A percentile compares a stretch with the other conserved stretches of the same genome.
phyloP scores from a whole-genome alignment of 192 early-diverging fungal genomes.

The Jimgerdemannia lactiflua region DNA sequence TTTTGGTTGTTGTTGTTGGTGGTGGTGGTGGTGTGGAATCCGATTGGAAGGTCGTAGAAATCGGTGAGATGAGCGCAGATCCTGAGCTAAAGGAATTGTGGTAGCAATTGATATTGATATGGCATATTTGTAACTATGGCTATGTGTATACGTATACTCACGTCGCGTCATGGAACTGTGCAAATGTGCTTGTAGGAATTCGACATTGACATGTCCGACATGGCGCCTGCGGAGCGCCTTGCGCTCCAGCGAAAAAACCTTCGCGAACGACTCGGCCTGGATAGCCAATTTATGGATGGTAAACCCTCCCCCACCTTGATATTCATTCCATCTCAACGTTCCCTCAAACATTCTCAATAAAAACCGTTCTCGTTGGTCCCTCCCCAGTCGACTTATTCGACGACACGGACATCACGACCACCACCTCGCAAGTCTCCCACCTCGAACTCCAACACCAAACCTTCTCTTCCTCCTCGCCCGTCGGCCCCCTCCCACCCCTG shows the following conservation, averaged over 20 bases:
- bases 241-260: slow-evolving; percentile 81
- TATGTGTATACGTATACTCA: neutral
- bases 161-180: neutral
- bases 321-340: neutral
- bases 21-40: no score
- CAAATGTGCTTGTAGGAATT: slow-evolving; percentile 58
- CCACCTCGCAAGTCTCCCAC: slow-evolving; percentile 12
- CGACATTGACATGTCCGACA: slow-evolving; percentile 73
- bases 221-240: slow-evolving; percentile 82
- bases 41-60: no score
- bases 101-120: no score
- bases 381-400: slow-evolving; percentile 76
- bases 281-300: slow-evolving; percentile 86
- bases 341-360: neutral
- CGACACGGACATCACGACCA: slow-evolving; percentile 69
- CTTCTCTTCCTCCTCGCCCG: slow-evolving; percentile 16
- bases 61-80: no score
- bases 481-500: slow-evolving; percentile 6
- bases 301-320: slow-evolving; percentile 6
- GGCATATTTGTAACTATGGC: no score
- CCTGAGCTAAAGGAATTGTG: no score
- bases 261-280: slow-evolving; percentile 80
- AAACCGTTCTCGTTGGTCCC: neutral
- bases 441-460: neutral
- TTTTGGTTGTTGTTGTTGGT: no score